phyloP scores from a whole-genome alignment of 768 basidiomycete species.

The Termitomyces sp. region DNA sequence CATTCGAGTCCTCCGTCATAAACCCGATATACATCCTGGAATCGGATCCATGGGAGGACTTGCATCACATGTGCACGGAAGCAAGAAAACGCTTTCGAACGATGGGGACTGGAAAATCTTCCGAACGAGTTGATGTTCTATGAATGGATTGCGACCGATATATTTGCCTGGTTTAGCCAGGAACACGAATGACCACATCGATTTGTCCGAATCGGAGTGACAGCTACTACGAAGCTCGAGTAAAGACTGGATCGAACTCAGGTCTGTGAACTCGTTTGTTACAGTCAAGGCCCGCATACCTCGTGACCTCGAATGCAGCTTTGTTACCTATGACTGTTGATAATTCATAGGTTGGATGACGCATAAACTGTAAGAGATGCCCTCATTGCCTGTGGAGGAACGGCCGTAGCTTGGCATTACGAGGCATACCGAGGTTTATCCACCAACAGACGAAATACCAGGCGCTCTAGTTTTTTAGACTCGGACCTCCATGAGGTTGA shows the following conservation, averaged over 20 bases:
- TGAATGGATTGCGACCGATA: neutral
- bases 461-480: neutral
- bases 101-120: neutral
- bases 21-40: constrained; percentile 26
- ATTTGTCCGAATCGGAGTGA: constrained; percentile 11
- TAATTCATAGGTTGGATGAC: neutral
- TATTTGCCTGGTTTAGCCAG: constrained; percentile 15
- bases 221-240: neutral
- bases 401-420: neutral
- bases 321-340: neutral
- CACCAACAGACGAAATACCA: neutral
- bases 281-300: neutral
- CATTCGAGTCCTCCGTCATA: constrained; percentile 18
- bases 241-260: neutral
- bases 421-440: constrained; percentile 14
- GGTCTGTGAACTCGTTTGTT: neutral
- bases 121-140: neutral
- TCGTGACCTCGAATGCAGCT: neutral
- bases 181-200: neutral
- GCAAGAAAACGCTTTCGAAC: neutral
- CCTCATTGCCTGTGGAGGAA: neutral
- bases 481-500: neutral
- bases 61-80: constrained; percentile 15
- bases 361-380: neutral
- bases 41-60: neutral